Evolutionary conservation across 768 basidiomycete species (phyloP).

Genomic region (Mycena vitilis): DNA sequence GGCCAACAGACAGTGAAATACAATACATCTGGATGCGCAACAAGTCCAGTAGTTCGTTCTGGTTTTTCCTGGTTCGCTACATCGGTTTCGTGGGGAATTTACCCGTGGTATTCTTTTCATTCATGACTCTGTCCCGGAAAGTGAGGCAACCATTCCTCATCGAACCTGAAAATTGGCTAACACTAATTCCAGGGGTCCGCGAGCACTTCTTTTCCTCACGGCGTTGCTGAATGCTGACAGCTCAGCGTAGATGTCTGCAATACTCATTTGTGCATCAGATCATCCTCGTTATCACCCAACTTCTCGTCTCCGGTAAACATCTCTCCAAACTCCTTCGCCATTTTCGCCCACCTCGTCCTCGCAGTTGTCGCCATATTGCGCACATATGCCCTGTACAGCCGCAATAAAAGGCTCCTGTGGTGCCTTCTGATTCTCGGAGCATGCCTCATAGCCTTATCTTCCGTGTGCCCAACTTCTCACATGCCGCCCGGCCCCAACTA

Average conservation of each 20-base stretch:
- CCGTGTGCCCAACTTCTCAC: background rate
- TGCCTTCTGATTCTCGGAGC: background rate
- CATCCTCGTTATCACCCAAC: constrained; percentile 1
- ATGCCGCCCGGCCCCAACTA: background rate
- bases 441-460: background rate
- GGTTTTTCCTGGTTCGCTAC: constrained; percentile 6
- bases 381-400: background rate
- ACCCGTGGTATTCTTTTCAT: constrained; percentile 1
- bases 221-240: background rate
- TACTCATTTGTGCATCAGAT: constrained; percentile 3
- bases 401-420: background rate
- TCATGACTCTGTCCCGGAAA: constrained; percentile 4
- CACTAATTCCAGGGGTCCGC: constrained; percentile 1
- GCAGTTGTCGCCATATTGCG: constrained; percentile 1
- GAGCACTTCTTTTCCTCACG: background rate
- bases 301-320: background rate
- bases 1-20: background rate
- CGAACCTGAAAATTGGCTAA: background rate
- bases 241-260: background rate
- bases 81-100: background rate
- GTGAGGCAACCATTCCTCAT: background rate
- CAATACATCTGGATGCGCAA: constrained; percentile 6
- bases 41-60: constrained; percentile 2
- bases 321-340: background rate
- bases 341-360: background rate